Percentiles rank a stretch among this genome's conserved stretches.
These are phyloP conservation scores for Xylaria sp. DNA, from an alignment of 2,329 filamentous ascomycete genomes.

Conservation along the genomic window DNA sequence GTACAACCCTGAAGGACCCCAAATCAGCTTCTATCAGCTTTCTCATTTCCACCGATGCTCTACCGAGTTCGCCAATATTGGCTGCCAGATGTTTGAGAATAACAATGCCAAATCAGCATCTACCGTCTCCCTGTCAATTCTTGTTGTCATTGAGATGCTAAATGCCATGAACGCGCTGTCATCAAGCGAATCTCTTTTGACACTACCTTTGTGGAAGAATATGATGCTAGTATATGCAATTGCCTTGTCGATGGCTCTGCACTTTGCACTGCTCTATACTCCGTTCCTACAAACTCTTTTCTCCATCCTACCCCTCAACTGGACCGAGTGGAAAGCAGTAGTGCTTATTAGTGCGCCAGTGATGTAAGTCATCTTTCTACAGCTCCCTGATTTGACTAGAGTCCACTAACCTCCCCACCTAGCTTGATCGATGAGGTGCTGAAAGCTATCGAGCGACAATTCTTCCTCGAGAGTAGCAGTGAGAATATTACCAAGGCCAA, in stretches of 20 bases:
- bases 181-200: slow-evolving; percentile 92
- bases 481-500: slow-evolving; percentile 56
- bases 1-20: slow-evolving; percentile 89
- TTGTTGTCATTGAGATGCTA: slow-evolving; percentile 99
- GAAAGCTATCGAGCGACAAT: slow-evolving; percentile 78
- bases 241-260: slow-evolving; percentile 88
- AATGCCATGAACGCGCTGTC: slow-evolving; percentile 99
- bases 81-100: slow-evolving; percentile 90
- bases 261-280: slow-evolving; percentile 93
- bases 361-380: slow-evolving; percentile 70
- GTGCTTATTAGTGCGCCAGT: slow-evolving; percentile 89
- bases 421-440: slow-evolving; percentile 85
- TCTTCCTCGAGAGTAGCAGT: slow-evolving; percentile 66
- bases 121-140: slow-evolving; percentile 88
- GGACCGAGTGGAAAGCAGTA: slow-evolving; percentile 92
- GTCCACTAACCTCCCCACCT: slow-evolving; percentile 35
- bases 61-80: slow-evolving; percentile 84
- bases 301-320: slow-evolving; percentile 87
- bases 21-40: slow-evolving; percentile 90
- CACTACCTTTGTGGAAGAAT: slow-evolving; percentile 96
- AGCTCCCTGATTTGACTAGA: neutral
- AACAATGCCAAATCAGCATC: slow-evolving; percentile 88
- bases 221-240: slow-evolving; percentile 99
- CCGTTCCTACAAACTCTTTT: slow-evolving; percentile 90
- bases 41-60: slow-evolving; percentile 95